phyloP scores from a whole-genome alignment of 208 protist genomes.

The Leishmania lainsoni region DNA sequence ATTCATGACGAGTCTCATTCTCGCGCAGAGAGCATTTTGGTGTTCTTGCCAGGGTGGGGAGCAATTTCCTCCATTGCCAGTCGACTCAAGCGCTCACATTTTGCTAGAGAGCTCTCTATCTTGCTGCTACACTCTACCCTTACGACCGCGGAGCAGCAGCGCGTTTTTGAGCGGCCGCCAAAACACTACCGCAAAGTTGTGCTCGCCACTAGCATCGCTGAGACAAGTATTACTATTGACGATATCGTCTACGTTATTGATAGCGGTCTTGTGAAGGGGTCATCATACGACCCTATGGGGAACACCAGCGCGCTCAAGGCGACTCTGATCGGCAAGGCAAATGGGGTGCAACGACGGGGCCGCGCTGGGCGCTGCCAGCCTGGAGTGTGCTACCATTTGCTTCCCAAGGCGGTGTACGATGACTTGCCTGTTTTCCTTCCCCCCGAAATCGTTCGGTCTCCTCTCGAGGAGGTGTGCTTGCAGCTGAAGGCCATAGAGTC shows the following conservation, averaged over 20 bases:
- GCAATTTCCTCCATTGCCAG: slow-evolving; percentile 77
- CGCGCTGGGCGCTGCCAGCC: slow-evolving; percentile 90
- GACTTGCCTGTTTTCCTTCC: slow-evolving; percentile 90
- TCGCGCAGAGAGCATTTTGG: slow-evolving; percentile 72
- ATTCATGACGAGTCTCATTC: slow-evolving; percentile 53
- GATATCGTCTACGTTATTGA: slow-evolving; percentile 96
- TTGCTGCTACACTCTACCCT: slow-evolving; percentile 92
- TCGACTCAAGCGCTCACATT: slow-evolving; percentile 47
- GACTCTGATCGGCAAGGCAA: slow-evolving; percentile 81
- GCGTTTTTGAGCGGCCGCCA: slow-evolving; percentile 90
- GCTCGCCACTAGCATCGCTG: slow-evolving; percentile 97
- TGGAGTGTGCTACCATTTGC: slow-evolving; percentile 86
- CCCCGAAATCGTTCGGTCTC: slow-evolving; percentile 92
- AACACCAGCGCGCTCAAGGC: slow-evolving; percentile 80
- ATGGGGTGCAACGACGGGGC: slow-evolving; percentile 89
- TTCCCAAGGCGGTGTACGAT: slow-evolving; percentile 69
- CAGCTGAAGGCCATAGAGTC: slow-evolving; percentile 85
- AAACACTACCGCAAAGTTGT: slow-evolving; percentile 90
- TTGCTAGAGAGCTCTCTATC: slow-evolving; percentile 68
- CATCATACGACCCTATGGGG: slow-evolving; percentile 79
- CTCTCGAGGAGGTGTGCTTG: slow-evolving; percentile 90
- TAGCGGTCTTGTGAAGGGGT: slow-evolving; percentile 93
- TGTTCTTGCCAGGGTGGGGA: slow-evolving; percentile 91
- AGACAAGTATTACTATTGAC: slow-evolving; percentile 97
- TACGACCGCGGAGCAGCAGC: slow-evolving; percentile 85